Evolutionary conservation across 2,329 filamentous ascomycete species (phyloP).

Genomic region (Geosmithia morbida): DNA sequence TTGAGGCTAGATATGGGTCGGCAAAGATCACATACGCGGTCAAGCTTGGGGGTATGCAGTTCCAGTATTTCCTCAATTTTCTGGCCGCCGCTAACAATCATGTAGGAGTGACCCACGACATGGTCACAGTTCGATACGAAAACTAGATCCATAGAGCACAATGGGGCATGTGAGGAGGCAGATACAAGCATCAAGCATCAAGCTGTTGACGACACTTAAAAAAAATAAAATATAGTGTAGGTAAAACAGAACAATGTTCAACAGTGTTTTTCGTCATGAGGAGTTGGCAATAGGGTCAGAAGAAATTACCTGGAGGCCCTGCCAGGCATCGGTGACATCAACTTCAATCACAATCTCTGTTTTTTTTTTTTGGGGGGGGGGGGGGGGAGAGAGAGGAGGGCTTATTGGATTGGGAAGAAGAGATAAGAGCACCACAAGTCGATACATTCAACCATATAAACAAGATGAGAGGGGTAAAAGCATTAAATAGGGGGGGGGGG

Average conservation of each 20-base stretch:
- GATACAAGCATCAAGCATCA: not conserved
- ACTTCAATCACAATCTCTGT: not conserved
- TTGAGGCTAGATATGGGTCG: constrained; percentile 22
- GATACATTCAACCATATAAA: too few relatives aligned
- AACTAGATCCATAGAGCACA: not conserved
- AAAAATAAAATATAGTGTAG: not conserved
- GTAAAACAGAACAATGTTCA: not conserved
- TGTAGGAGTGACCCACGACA: constrained; percentile 20
- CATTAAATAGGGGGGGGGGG: too few relatives aligned
- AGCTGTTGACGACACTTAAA: not conserved
- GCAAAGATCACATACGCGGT: constrained; percentile 21
- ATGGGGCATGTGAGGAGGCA: not conserved
- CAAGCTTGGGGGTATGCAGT: constrained; percentile 18
- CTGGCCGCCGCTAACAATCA: not conserved
- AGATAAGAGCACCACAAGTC: too few relatives aligned
- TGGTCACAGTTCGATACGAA: constrained; percentile 19
- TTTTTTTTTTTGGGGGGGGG: not conserved
- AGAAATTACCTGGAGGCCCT: not conserved
- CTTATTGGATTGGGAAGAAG: too few relatives aligned
- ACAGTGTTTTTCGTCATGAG: not conserved
- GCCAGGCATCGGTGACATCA: not conserved
- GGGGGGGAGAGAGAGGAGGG: too few relatives aligned
- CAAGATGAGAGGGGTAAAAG: too few relatives aligned
- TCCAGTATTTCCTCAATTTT: too few relatives aligned
- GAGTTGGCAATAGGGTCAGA: not conserved